These are phyloP conservation scores for Globisporangium carolinianum DNA, from an alignment of 352 stramenopile species.

Conservation along the genomic window DNA sequence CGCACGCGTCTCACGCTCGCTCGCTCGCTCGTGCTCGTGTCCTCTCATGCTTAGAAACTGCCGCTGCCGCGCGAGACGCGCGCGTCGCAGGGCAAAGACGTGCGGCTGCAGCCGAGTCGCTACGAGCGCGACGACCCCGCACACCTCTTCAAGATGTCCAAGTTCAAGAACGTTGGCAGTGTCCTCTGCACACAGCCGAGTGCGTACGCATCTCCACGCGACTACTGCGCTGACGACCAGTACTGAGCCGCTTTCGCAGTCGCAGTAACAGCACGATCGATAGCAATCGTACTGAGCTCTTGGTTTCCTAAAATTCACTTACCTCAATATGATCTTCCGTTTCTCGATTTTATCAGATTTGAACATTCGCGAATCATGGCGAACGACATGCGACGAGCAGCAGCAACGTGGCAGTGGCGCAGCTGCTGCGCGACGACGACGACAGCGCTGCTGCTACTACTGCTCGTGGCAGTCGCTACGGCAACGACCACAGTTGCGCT, in stretches of 20 bases:
- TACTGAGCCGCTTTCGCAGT: background rate
- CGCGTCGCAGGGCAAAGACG: constrained; percentile 57
- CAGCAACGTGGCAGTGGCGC: no score
- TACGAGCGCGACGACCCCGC: constrained; percentile 21
- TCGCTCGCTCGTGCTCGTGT: background rate
- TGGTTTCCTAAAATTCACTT: background rate
- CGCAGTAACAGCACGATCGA: background rate
- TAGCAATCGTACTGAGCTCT: no score
- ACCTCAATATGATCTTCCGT: background rate
- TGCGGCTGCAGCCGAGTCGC: constrained; percentile 34
- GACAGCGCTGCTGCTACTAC: constrained; percentile 1
- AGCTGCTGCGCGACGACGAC: background rate
- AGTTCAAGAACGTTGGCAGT: constrained; percentile 74
- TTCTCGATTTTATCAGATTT: background rate
- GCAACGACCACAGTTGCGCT: background rate
- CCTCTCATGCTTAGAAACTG: constrained; percentile 38
- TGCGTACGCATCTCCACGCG: constrained; percentile 4
- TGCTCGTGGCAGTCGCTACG: background rate
- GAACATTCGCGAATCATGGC: no score
- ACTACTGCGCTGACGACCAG: constrained; percentile 10
- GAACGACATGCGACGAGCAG: no score
- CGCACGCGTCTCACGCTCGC: background rate
- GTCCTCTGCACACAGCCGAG: constrained; percentile 61
- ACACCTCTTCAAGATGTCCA: constrained; percentile 78
- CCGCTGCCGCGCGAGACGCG: constrained; percentile 67